Evolutionary conservation across 1,284 basidiomycete genomes (phyloP).

Genomic region (Leccinum fallax): DNA sequence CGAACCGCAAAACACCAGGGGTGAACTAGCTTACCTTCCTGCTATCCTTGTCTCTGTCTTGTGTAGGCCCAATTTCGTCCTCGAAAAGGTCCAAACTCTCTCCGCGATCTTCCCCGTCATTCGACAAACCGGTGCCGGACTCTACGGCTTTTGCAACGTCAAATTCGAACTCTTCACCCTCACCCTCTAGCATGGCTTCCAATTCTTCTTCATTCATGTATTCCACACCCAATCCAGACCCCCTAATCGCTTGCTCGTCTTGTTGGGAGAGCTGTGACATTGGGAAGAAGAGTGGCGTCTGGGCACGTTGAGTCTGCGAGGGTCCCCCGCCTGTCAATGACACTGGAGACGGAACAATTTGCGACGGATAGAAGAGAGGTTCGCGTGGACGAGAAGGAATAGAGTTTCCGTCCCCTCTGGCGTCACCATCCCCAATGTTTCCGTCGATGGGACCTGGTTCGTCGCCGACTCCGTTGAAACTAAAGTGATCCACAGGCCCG

Average conservation of each 20-base stretch:
- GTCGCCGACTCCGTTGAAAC: constrained; percentile 1
- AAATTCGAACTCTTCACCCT: constrained; percentile 63
- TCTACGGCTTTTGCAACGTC: constrained; percentile 26
- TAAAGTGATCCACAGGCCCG: constrained; percentile 13
- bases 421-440: not conserved
- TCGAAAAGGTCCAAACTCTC: constrained; percentile 42
- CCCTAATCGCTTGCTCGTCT: constrained; percentile 51
- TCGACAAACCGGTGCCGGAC: not conserved
- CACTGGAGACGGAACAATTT: constrained; percentile 32
- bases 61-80: constrained; percentile 57
- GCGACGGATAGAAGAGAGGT: constrained; percentile 36
- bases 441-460: constrained; percentile 4
- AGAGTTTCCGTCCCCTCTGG: not conserved
- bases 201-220: constrained; percentile 65
- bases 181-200: constrained; percentile 62
- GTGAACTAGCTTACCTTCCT: constrained; percentile 38
- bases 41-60: constrained; percentile 34
- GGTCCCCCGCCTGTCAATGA: constrained; percentile 45
- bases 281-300: constrained; percentile 67
- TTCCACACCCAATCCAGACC: constrained; percentile 65
- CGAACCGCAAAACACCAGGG: not conserved
- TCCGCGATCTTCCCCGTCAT: constrained; percentile 12
- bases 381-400: constrained; percentile 4
- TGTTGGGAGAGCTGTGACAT: constrained; percentile 59
- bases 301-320: constrained; percentile 19